Evolutionary conservation across 1,284 basidiomycete genomes (phyloP).

Genomic region (Ganoderma resinaceum): DNA sequence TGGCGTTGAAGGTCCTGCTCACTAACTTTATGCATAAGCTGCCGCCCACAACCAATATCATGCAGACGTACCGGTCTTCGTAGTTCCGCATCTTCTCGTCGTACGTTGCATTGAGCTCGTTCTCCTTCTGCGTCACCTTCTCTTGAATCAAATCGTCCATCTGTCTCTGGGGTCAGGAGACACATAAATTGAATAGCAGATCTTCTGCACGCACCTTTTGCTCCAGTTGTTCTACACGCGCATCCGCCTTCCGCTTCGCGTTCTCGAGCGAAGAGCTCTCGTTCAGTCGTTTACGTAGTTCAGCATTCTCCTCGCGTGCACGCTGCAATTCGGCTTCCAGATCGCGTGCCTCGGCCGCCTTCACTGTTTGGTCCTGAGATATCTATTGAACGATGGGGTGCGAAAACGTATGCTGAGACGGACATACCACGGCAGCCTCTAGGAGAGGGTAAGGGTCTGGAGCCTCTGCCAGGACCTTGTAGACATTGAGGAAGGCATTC

Average conservation of each 20-base stretch:
- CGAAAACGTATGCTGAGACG: neutral
- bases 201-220: conserved; percentile 62
- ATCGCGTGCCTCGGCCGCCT: conserved; percentile 81
- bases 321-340: conserved; percentile 77
- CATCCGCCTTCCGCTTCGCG: conserved; percentile 79
- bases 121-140: conserved; percentile 89
- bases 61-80: conserved; percentile 77
- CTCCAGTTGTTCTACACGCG: conserved; percentile 81
- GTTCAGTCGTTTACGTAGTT: conserved; percentile 74
- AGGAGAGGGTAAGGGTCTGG: conserved; percentile 97
- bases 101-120: conserved; percentile 94
- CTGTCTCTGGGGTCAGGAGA: conserved; percentile 44
- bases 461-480: conserved; percentile 93
- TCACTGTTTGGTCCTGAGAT: conserved; percentile 85
- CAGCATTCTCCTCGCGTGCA: conserved; percentile 80
- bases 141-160: conserved; percentile 93
- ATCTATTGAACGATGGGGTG: neutral
- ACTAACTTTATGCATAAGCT: conserved; percentile 59
- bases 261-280: conserved; percentile 74
- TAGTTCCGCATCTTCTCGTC: conserved; percentile 96
- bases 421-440: conserved; percentile 87
- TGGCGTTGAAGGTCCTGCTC: conserved; percentile 93
- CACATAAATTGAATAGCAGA: neutral
- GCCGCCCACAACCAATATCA: neutral
- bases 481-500: conserved; percentile 92